These are phyloP conservation scores for Parietichytrium sp. DNA, from an alignment of 108 stramenopile species.

Conservation along the genomic window DNA sequence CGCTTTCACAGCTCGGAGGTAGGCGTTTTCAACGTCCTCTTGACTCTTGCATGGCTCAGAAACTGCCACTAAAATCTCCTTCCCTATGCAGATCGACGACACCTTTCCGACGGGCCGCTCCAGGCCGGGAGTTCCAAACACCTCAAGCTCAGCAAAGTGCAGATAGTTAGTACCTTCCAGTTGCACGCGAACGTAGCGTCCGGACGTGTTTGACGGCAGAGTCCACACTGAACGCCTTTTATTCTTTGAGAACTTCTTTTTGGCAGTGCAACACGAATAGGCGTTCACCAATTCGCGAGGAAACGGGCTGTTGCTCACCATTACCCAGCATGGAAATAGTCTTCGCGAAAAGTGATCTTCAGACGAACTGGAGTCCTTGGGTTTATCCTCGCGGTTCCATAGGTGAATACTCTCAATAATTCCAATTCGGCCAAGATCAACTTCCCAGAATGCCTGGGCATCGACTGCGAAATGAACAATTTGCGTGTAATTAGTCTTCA, in stretches of 20 bases:
- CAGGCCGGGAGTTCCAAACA: constrained; percentile 51
- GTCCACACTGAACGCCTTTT: constrained; percentile 51
- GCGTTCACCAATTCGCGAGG: constrained; percentile 42
- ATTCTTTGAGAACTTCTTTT: constrained; percentile 47
- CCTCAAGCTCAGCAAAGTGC: constrained; percentile 63
- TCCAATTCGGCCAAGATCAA: constrained; percentile 39
- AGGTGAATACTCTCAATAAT: constrained; percentile 51
- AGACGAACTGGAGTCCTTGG: constrained; percentile 49
- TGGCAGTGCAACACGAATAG: constrained; percentile 40
- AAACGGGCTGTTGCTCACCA: constrained; percentile 60
- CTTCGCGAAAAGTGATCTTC: constrained; percentile 51
- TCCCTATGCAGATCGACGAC: constrained; percentile 50
- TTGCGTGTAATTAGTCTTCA: too few species aligned
- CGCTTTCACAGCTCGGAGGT: constrained; percentile 54
- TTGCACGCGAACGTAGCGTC: constrained; percentile 67
- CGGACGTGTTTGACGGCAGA: constrained; percentile 55
- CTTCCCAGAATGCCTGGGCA: constrained; percentile 56
- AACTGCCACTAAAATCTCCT: constrained; percentile 62
- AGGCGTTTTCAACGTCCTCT: constrained; percentile 57
- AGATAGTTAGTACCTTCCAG: constrained; percentile 63
- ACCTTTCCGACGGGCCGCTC: constrained; percentile 47
- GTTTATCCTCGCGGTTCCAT: constrained; percentile 69
- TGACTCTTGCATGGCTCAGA: constrained; percentile 50
- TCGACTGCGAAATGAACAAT: too few species aligned
- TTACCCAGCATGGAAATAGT: constrained; percentile 67